These are phyloP conservation scores for Fusarium sp. DNA, from an alignment of 2,329 filamentous ascomycete genomes.

Conservation along the genomic window DNA sequence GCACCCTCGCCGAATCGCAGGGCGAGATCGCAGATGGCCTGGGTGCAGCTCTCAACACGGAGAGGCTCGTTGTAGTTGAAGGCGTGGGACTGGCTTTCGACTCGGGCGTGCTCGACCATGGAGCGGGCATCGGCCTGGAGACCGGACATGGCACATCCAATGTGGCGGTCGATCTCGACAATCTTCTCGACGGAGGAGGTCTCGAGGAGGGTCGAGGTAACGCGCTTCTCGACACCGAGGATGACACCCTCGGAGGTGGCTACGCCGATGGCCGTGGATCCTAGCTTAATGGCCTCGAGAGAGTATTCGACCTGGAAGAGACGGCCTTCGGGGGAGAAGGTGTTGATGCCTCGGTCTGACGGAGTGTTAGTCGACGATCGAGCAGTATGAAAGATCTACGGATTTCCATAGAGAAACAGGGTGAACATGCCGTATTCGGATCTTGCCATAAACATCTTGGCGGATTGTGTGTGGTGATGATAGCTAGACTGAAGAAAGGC, in stretches of 20 bases:
- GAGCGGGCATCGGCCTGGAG: slow-evolving; percentile 96
- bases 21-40: slow-evolving; percentile 97
- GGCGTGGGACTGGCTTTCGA: slow-evolving; percentile 95
- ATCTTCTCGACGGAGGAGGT: slow-evolving; percentile 99
- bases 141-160: slow-evolving; percentile 98
- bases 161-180: slow-evolving; percentile 98
- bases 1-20: slow-evolving; percentile 97
- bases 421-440: slow-evolving; percentile 93
- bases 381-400: slow-evolving; percentile 6
- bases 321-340: slow-evolving; percentile 99
- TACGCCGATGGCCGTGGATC: slow-evolving; percentile 97
- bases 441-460: slow-evolving; percentile 98
- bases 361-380: slow-evolving; percentile 31
- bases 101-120: slow-evolving; percentile 98
- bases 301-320: slow-evolving; percentile 99
- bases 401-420: slow-evolving; percentile 31
- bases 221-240: slow-evolving; percentile 98
- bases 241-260: slow-evolving; percentile 95
- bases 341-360: slow-evolving; percentile 97
- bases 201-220: slow-evolving; percentile 96
- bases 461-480: slow-evolving; percentile 47
- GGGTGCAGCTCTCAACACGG: slow-evolving; percentile 96
- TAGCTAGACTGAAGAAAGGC: slow-evolving; percentile 23
- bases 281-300: slow-evolving; percentile 99
- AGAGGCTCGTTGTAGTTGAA: slow-evolving; percentile 98